A percentile compares a stretch with the other conserved stretches of the same genome.
phyloP scores from a whole-genome alignment of 1,284 basidiomycete genomes.

The Rhodofomes roseus region DNA sequence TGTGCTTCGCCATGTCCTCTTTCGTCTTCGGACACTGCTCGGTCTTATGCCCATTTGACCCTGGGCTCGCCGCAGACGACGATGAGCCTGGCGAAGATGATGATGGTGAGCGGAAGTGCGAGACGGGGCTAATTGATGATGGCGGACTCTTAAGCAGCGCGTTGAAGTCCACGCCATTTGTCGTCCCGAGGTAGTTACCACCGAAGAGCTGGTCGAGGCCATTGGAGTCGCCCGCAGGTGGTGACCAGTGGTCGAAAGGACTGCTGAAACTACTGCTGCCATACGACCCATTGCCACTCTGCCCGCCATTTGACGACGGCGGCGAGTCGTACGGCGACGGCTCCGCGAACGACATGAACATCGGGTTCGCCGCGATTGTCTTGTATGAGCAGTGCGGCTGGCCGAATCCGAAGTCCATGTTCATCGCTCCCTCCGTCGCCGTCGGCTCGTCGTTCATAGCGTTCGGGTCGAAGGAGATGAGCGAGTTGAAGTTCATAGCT shows the following conservation, averaged over 20 bases:
- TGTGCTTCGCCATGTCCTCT: slow-evolving; percentile 46
- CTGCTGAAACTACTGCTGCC: slow-evolving; percentile 16
- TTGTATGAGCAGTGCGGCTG: slow-evolving; percentile 50
- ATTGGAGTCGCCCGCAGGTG: slow-evolving; percentile 16
- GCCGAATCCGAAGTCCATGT: slow-evolving; percentile 56
- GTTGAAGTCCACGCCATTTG: slow-evolving; percentile 41
- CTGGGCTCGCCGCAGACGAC: slow-evolving; percentile 20
- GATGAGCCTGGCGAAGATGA: slow-evolving; percentile 29
- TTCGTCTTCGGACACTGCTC: slow-evolving; percentile 55
- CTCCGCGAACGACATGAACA: slow-evolving; percentile 77
- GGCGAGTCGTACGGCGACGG: slow-evolving; percentile 38
- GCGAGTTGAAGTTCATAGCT: slow-evolving; percentile 10
- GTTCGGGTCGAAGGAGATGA: slow-evolving; percentile 41
- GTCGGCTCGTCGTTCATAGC: slow-evolving; percentile 59
- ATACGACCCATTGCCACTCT: slow-evolving; percentile 7
- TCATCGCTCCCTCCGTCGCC: slow-evolving; percentile 52
- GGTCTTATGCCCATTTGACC: slow-evolving; percentile 3
- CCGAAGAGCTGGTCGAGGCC: slow-evolving; percentile 57
- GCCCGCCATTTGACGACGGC: slow-evolving; percentile 14
- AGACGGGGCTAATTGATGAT: slow-evolving; percentile 50
- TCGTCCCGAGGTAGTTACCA: slow-evolving; percentile 41
- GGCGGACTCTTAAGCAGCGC: slow-evolving; percentile 41
- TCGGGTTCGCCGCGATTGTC: slow-evolving; percentile 73
- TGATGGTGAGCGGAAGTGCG: slow-evolving; percentile 31
- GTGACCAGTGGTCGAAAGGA: slow-evolving; percentile 28